Percentiles rank a stretch among this genome's conserved stretches.
phyloP scores from a whole-genome alignment of 129 eudicot genomes.

The Calendula officinalis region DNA sequence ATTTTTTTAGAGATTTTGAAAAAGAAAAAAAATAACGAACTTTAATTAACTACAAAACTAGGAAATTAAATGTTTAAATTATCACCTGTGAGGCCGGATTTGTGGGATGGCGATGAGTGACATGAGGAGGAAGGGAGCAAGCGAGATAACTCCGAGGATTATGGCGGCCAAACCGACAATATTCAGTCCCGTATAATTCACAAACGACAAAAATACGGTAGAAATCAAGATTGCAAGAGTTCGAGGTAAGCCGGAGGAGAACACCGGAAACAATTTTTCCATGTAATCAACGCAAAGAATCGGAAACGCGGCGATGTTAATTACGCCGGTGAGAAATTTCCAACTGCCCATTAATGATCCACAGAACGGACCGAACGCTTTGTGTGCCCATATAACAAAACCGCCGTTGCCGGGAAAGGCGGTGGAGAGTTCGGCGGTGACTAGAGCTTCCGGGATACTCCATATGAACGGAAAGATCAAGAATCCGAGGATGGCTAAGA shows the following conservation, averaged over 20 bases:
- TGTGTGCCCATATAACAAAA: neutral
- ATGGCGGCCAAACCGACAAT: slow-evolving; percentile 42
- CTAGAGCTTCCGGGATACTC: neutral
- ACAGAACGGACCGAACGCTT: neutral
- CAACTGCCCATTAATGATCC: neutral
- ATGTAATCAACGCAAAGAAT: neutral
- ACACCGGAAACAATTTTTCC: neutral
- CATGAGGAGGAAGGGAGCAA: slow-evolving; percentile 34
- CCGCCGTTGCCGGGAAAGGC: neutral
- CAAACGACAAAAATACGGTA: slow-evolving; percentile 16
- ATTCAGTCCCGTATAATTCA: slow-evolving; percentile 40
- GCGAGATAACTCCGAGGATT: slow-evolving; percentile 35
- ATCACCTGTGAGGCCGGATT: slow-evolving; percentile 29
- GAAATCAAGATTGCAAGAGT: slow-evolving; percentile 18
- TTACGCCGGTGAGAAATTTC: neutral
- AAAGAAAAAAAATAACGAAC: no score
- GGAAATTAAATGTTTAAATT: no score
- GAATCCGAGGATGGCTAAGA: neutral
- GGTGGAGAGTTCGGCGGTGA: neutral
- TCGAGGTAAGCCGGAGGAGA: slow-evolving; percentile 32
- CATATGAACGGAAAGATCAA: neutral
- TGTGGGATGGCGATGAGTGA: slow-evolving; percentile 40
- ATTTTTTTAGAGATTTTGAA: no score
- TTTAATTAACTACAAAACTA: no score
- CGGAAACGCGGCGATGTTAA: neutral